These are phyloP conservation scores for Lichtheimia ornata DNA, from an alignment of 371 early-diverging fungal species.

Conservation along the genomic window DNA sequence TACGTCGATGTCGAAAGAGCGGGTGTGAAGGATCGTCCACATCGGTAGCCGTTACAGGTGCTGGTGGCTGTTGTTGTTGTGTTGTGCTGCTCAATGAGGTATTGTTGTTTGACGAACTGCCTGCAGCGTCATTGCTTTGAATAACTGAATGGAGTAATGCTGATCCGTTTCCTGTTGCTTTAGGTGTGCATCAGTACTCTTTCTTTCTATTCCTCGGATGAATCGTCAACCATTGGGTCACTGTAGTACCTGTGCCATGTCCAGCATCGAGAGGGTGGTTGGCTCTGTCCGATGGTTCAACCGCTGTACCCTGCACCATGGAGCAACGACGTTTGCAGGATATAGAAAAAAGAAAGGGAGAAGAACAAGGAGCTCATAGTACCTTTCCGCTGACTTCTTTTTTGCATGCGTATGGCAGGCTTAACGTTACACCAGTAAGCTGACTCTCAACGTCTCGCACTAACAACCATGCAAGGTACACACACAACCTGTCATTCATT, in stretches of 20 bases:
- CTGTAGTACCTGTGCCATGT: neutral
- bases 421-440: no score
- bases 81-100: neutral
- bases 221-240: neutral
- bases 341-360: no score
- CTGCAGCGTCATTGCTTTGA: constrained; percentile 3
- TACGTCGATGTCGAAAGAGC: constrained; percentile 35
- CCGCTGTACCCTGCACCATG: constrained; percentile 5
- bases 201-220: neutral
- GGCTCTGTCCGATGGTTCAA: neutral
- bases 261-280: no score
- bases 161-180: neutral
- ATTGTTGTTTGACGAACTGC: neutral
- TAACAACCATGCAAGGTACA: no score
- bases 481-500: no score
- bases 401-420: no score
- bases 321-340: neutral
- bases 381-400: no score
- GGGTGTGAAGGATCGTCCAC: constrained; percentile 50
- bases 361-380: no score
- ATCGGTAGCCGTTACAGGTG: constrained; percentile 21
- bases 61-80: constrained; percentile 3
- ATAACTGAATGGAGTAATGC: neutral
- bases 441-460: no score
- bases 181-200: neutral